Evolutionary conservation across 805 yeast genomes (phyloP), one percentile per base, ranked within the genome.

Genomic region (Myxozyma mucilagina): DNA sequence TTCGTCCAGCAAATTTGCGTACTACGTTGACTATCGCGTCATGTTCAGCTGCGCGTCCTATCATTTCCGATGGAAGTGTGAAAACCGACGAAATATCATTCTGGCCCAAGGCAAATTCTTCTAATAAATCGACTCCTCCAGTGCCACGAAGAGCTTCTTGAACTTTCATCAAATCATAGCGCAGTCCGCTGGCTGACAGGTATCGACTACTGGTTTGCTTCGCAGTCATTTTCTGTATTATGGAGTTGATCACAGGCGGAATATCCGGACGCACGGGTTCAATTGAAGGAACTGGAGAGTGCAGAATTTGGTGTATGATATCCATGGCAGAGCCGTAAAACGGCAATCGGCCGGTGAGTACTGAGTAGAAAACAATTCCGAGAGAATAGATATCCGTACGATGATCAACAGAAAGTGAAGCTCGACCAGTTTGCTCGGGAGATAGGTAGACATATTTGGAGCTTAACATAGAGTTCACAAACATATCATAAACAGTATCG

Each of bases 351-450:
- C 60, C 41, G 24, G 68, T 58, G 45, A 67, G 59, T 8, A 67
- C 14, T 10, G 63, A 52, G 56, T 53, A 67, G 36, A 67, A 65
- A 14, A 63, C 58, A 41, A 66, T 57, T 4, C 69, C 69, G 14
- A 66, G 58, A 8, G 67, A 60, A 57, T 67, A 67, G 29, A 67
- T 63, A 42, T 67, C 69, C n/a, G 68, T 66, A 13, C 69, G 57
- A 48, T 61, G 52, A 44, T 66, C 68, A 39, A 60, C 58, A n/a
- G 56, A 36, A 34, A 35, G 20, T 10, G 67, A 50, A 18, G 67
- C 57, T 5, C 65, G 60, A 6, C 69, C 69, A 13, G 68, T 63
- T 48, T 67, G 69, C 50, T 67, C 69, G 9, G 69, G 69, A 4
- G 67, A 61, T 6, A 65, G 41, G 36, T 65, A 66, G 42, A 59